Evolutionary conservation across 441 rosid genomes (phyloP).

Genomic region (Melastoma candidum): DNA sequence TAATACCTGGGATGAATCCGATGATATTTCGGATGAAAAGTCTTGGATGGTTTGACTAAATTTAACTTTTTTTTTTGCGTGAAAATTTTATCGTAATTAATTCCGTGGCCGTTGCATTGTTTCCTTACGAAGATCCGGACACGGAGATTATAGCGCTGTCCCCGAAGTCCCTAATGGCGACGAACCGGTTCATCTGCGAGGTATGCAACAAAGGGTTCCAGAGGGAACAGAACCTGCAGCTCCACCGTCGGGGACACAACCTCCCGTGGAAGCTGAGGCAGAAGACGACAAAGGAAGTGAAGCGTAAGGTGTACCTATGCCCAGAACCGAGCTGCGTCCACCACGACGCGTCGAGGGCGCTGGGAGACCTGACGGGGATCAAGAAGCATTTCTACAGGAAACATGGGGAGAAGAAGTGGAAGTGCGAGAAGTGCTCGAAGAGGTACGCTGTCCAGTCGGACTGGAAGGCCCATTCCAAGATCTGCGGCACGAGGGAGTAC

Average conservation of each 20-base stretch:
- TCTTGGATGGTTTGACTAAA: no score
- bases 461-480: slow-evolving; percentile 95
- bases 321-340: slow-evolving; percentile 96
- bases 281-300: slow-evolving; percentile 68
- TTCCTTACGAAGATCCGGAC: slow-evolving; percentile 50
- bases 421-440: slow-evolving; percentile 87
- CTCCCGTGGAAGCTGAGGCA: slow-evolving; percentile 92
- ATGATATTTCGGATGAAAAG: no score
- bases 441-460: slow-evolving; percentile 91
- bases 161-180: slow-evolving; percentile 89
- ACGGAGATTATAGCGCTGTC: slow-evolving; percentile 90
- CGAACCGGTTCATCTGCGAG: slow-evolving; percentile 91
- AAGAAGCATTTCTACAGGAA: slow-evolving; percentile 83
- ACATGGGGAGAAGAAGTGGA: slow-evolving; percentile 94
- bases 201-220: slow-evolving; percentile 96
- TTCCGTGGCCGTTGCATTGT: background rate
- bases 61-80: slow-evolving; percentile 17
- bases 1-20: no score
- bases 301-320: slow-evolving; percentile 84
- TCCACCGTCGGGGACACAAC: slow-evolving; percentile 93
- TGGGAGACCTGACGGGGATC: slow-evolving; percentile 91
- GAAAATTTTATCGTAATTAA: background rate
- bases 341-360: slow-evolving; percentile 90
- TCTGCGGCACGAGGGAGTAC: slow-evolving; percentile 87
- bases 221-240: slow-evolving; percentile 92